phyloP scores from a whole-genome alignment of 148 eudicot species.

The Salicornia ramosissima region DNA sequence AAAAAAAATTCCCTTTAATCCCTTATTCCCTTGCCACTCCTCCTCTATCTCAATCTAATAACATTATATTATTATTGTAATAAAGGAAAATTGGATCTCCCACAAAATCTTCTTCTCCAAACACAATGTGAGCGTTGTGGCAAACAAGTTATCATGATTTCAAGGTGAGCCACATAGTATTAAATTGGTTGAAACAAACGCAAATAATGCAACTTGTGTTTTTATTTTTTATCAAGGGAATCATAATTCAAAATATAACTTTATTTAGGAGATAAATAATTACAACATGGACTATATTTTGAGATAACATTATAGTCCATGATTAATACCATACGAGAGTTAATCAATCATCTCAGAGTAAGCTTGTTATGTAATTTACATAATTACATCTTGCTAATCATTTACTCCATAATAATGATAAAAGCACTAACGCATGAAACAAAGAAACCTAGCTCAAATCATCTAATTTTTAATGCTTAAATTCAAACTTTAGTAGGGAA shows the following conservation, averaged over 20 bases:
- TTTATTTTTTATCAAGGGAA: not conserved
- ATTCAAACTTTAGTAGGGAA: too few relatives aligned
- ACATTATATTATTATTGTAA: not conserved
- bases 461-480: too few relatives aligned
- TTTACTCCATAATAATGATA: not conserved
- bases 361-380: not conserved
- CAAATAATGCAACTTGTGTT: constrained; percentile 10
- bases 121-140: not conserved
- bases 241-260: not conserved
- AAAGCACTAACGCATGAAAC: not conserved
- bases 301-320: not conserved
- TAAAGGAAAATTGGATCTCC: not conserved
- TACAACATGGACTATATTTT: not conserved
- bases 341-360: not conserved
- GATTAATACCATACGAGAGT: constrained; percentile 7
- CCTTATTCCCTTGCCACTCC: too few relatives aligned
- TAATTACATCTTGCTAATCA: not conserved
- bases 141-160: not conserved
- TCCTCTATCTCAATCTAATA: not conserved
- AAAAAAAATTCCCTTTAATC: not conserved
- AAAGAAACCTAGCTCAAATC: too few relatives aligned
- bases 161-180: not conserved
- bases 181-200: not conserved
- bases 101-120: not conserved
- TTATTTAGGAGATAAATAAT: not conserved